Conservation (phyloP, 768 basidiomycete genomes). For the Boletus speciosus region DNA sequence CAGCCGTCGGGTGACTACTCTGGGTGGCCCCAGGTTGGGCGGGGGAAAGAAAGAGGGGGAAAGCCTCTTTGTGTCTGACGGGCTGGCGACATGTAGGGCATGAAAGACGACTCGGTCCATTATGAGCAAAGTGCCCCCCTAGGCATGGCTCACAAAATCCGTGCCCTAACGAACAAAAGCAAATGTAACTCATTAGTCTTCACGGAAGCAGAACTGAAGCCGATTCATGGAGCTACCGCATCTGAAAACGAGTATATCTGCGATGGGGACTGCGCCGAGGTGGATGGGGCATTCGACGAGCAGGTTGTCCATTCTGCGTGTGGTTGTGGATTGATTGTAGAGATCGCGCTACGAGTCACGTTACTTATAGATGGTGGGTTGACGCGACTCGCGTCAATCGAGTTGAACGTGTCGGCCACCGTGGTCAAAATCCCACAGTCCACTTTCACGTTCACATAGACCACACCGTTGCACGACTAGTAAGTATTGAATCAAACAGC, state of each 20-base stretch:
- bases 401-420: background rate
- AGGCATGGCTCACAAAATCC: constrained; percentile 32
- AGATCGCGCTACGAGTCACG: background rate
- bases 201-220: background rate
- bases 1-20: background rate
- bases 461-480: background rate
- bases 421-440: background rate
- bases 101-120: constrained; percentile 3
- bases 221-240: constrained; percentile 24
- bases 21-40: constrained; percentile 6
- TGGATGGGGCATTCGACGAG: constrained; percentile 33
- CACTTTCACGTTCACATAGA: background rate
- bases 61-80: constrained; percentile 24
- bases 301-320: constrained; percentile 16
- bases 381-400: background rate
- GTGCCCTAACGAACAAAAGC: constrained; percentile 24
- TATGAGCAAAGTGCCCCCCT: constrained; percentile 18
- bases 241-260: constrained; percentile 28
- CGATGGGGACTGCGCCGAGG: constrained; percentile 26
- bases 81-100: constrained; percentile 33
- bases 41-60: constrained; percentile 27
- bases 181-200: constrained; percentile 10
- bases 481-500: background rate
- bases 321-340: background rate
- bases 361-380: background rate